Evolutionary conservation across 1,284 basidiomycete genomes (phyloP).

Genomic region (Ceratobasidium sp.): DNA sequence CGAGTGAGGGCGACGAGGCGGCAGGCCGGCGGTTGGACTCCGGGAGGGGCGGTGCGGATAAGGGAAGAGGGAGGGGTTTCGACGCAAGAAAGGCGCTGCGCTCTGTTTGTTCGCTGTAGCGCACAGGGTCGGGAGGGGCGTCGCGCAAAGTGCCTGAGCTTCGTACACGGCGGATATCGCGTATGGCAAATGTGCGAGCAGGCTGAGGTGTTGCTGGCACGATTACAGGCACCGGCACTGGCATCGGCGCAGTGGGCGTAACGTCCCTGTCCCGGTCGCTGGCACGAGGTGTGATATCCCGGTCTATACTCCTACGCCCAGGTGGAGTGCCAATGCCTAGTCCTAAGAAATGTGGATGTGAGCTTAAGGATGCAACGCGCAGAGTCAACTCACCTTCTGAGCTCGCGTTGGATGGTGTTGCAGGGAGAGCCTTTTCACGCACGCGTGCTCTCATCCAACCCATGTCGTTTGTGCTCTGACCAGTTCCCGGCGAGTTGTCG

Average conservation of each 20-base stretch:
- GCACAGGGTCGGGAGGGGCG: background rate
- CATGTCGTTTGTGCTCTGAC: too few relatives aligned
- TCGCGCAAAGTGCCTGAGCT: slow-evolving; percentile 32
- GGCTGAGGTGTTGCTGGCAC: slow-evolving; percentile 17
- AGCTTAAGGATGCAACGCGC: background rate
- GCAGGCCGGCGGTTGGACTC: slow-evolving; percentile 21
- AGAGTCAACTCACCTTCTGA: slow-evolving; percentile 10
- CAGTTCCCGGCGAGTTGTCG: background rate
- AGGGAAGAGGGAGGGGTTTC: slow-evolving; percentile 21
- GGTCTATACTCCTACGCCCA: slow-evolving; percentile 14
- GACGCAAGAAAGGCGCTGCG: slow-evolving; percentile 21
- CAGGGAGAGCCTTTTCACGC: slow-evolving; percentile 38
- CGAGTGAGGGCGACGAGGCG: slow-evolving; percentile 37
- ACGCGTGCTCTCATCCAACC: too few relatives aligned
- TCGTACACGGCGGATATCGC: slow-evolving; percentile 29
- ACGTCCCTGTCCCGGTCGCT: slow-evolving; percentile 15
- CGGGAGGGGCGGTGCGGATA: slow-evolving; percentile 35
- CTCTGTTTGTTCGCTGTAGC: slow-evolving; percentile 25
- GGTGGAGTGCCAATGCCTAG: slow-evolving; percentile 1
- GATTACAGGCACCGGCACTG: slow-evolving; percentile 18
- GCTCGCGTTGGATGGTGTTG: slow-evolving; percentile 12
- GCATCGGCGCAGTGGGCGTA: slow-evolving; percentile 7
- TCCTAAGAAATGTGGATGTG: background rate
- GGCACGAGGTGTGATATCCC: slow-evolving; percentile 26
- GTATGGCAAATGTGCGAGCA: background rate